Evolutionary conservation across 2,329 filamentous ascomycete species (phyloP), one percentile per base, ranked within the genome.

Genomic region (Aureobasidium sp.): DNA sequence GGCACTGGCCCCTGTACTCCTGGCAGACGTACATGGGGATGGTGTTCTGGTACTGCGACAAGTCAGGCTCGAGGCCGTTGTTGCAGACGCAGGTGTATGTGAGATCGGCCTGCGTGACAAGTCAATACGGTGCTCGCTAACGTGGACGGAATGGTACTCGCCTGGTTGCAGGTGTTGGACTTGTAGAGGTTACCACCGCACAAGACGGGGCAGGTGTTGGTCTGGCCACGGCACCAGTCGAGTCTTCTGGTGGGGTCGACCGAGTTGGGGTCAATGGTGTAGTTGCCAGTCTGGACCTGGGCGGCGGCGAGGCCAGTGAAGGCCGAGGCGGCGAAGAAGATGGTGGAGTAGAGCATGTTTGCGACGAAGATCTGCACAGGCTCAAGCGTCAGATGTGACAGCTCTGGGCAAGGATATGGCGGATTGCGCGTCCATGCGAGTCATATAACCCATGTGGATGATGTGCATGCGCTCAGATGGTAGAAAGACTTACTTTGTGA

Each of bases 1-100:
- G 70, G 66, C 77, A 79, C 60, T 71, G 64, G 40, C 63, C 65
- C 68, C 72, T 82, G 73, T 78, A 81, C 64, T 73, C 73, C 67
- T 78, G 68, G 75, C 84, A 87, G 71, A 83, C 77, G 71, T 77
- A 84, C 72, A 77, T 83, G 43, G 84, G 83, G 51, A 88, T 74
- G 25, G 82, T 83, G 71, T 81, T 74, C 58, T 72, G 66, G 73
- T 85, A 88, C 66, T 76, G 73, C 62, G 74, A 70, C 66, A 85
- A 77, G 68, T 84, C 78, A 65, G 83, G 82, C 8, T 71, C 69
- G 43, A 76, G 79, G 65, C 78, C 79, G 69, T 84, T 80, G 64
- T 68, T 64, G 76, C 85, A 88, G 54, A 75, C 74, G 73, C 85
- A 88, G 61, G 68, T 75, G 75, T 77, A 87, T 35, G 70, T 71